These are phyloP conservation scores for Salix koriyanagi DNA, from an alignment of 345 rosid species.

Conservation along the genomic window DNA sequence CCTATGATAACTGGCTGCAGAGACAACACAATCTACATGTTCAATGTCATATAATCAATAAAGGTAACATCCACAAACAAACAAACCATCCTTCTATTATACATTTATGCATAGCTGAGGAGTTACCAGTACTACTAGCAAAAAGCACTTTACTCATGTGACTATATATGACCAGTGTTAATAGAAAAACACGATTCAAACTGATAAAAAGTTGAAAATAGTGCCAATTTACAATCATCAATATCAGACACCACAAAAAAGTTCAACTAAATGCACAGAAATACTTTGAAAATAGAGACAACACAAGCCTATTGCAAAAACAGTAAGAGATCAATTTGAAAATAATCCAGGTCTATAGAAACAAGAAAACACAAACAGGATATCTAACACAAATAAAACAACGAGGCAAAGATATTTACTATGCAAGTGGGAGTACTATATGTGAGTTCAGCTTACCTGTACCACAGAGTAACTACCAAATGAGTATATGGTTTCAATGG, in stretches of 20 bases:
- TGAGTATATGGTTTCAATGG: slow-evolving; percentile 97
- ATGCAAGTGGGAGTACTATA: background rate
- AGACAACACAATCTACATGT: background rate
- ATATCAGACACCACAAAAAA: background rate
- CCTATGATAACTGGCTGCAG: background rate
- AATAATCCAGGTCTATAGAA: background rate
- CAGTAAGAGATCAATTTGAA: background rate
- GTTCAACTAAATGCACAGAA: background rate
- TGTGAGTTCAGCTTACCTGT: slow-evolving; percentile 57
- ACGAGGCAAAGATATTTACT: background rate
- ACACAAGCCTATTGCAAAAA: background rate
- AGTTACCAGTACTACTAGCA: background rate
- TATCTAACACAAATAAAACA: background rate
- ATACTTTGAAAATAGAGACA: background rate
- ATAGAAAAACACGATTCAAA: background rate
- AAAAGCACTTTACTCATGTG: background rate
- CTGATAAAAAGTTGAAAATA: background rate
- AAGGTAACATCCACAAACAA: background rate
- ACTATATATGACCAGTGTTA: background rate
- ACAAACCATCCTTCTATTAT: background rate
- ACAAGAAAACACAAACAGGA: background rate
- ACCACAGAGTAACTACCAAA: slow-evolving; percentile 99
- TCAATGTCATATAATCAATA: background rate
- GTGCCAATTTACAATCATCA: background rate
- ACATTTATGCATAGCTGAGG: background rate